phyloP scores from a whole-genome alignment of 371 early-diverging fungal species.

The Thermomucor indicae-seudaticae region DNA sequence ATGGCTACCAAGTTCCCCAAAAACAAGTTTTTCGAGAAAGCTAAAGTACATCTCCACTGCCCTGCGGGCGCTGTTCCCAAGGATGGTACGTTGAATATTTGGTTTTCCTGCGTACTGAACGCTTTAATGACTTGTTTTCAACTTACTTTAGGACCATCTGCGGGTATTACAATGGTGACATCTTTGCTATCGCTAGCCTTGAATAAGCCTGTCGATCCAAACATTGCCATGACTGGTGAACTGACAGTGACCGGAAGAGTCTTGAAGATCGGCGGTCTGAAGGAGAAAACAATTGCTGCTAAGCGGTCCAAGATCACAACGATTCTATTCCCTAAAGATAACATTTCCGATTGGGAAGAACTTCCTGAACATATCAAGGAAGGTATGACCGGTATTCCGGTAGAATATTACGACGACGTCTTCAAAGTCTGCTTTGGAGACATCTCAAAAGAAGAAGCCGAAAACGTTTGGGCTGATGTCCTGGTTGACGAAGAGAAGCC shows the following conservation, averaged over 20 bases:
- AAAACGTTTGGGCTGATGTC: constrained; percentile 30
- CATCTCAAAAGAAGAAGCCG: constrained; percentile 31
- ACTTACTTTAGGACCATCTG: constrained; percentile 64
- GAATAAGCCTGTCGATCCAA: constrained; percentile 65
- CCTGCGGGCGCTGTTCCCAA: constrained; percentile 98
- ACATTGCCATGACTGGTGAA: constrained; percentile 97
- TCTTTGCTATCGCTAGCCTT: constrained; percentile 88
- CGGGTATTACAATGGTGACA: constrained; percentile 95
- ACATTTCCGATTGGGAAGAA: constrained; percentile 93
- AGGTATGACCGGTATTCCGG: constrained; percentile 82
- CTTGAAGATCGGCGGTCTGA: constrained; percentile 94
- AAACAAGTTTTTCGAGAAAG: constrained; percentile 87
- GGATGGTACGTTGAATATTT: constrained; percentile 53
- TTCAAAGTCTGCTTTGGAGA: constrained; percentile 48
- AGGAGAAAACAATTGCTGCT: constrained; percentile 97
- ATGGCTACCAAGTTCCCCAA: constrained; percentile 70
- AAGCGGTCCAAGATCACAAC: constrained; percentile 85
- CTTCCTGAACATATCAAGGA: constrained; percentile 87
- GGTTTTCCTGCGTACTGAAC: not conserved
- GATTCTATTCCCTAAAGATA: constrained; percentile 88
- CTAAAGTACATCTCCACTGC: constrained; percentile 91
- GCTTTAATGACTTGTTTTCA: not conserved
- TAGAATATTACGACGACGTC: constrained; percentile 78
- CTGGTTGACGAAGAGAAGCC: constrained; percentile 18
- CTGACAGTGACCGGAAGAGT: constrained; percentile 94